Base-by-base conservation (phyloP, 2,329 filamentous ascomycete species). In the Myriosclerotinia duriaeana region DNA sequence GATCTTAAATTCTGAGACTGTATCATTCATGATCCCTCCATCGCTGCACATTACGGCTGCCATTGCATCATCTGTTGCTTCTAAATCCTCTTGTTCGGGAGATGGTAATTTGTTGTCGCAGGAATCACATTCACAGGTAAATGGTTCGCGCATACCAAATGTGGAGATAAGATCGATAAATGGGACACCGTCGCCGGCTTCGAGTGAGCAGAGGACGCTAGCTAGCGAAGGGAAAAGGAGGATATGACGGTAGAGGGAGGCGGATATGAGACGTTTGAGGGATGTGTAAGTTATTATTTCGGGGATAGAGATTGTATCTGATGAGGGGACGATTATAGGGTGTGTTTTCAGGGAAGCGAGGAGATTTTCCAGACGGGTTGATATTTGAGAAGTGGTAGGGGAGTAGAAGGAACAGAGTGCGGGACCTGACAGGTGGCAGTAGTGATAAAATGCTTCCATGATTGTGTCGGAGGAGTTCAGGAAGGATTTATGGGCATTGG, bases 401-500 rank as follows among this genome's bases (percentile, higher is more conserved):
- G 68, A 68, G 54, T 75, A 69, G 53, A 77, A 72, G 14, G 68
- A 61, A 61, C 75, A 76, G 12, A 54, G 60, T 14, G 53, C 30
- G 6, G 73, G 71, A 0, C 83, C 83, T 4, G 74, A 71, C 34
- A 52, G 38, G 40, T 72, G 70, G 46, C 75, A 77, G 55, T 71
- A 74, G 20, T 59, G 66, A 58, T 69, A 75, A 65, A 77, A 77
- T 2, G 69, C 66, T 38, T 65, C 61, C 67, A 75, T 70, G 1
- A 76, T 71, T 36, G 67, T 71, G 38, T 77, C 74, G 1, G 75
- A 69, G 54, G 76, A 75, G 17, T 70, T 55, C 34, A 76, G 67
- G 63, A 84, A 84, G 68, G 81, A 81, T 69, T 78, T 76, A 65
- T 81, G 78, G 0, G 75, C 74, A 14, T 70, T 67, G 17, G 65